phyloP scores from a whole-genome alignment of 495 filamentous ascomycete species.

The Penicillium crystallinum region DNA sequence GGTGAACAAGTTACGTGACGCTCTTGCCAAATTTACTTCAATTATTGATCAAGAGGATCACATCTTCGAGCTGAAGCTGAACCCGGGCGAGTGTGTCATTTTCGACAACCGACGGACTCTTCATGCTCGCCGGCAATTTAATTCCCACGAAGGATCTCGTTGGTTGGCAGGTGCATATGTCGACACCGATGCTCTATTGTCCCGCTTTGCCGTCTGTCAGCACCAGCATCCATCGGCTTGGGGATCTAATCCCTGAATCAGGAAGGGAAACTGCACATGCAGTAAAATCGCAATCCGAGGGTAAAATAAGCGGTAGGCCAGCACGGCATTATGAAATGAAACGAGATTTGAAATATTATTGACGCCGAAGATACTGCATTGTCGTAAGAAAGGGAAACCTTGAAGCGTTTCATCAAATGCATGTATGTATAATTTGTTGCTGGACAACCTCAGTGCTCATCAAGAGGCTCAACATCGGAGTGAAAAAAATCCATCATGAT shows the following conservation, averaged over 20 bases:
- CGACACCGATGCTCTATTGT: conserved; percentile 60
- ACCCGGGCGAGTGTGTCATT: conserved; percentile 76
- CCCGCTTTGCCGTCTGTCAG: conserved; percentile 38
- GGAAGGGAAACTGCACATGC: background rate
- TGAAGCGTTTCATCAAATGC: too few species aligned
- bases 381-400: too few species aligned
- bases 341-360: too few species aligned
- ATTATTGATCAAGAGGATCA: conserved; percentile 43
- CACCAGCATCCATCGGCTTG: background rate
- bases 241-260: background rate
- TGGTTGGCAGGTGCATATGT: conserved; percentile 88
- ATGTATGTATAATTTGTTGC: too few species aligned
- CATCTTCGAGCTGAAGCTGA: conserved; percentile 64
- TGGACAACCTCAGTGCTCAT: too few species aligned
- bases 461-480: too few species aligned
- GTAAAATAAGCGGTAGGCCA: background rate
- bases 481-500: too few species aligned
- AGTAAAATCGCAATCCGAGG: background rate
- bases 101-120: conserved; percentile 78
- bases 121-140: conserved; percentile 73
- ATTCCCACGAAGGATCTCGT: conserved; percentile 48
- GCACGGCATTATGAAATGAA: too few species aligned
- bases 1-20: conserved; percentile 27
- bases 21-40: conserved; percentile 23
- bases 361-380: too few species aligned